Conservation (phyloP, 257 asterid species). For the Solanum rostratum region DNA sequence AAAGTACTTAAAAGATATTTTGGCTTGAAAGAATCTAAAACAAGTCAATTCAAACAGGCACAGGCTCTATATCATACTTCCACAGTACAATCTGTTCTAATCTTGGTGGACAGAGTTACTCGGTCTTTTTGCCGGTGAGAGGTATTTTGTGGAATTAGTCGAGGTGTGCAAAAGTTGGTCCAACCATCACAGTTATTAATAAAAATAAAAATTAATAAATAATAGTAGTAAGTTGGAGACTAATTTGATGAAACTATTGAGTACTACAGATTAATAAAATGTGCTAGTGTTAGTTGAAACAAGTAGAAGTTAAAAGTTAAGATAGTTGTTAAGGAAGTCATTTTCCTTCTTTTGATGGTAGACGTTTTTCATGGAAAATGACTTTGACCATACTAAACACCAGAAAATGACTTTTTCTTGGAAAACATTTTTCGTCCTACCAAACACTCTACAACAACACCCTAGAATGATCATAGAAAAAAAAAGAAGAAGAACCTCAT, state of each 20-base stretch:
- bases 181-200: too few relatives aligned
- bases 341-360: background rate
- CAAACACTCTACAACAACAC: background rate
- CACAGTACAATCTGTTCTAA: too few relatives aligned
- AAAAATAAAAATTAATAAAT: too few relatives aligned
- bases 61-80: too few relatives aligned
- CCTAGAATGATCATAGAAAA: background rate
- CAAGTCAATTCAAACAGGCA: too few relatives aligned
- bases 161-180: too few relatives aligned
- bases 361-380: background rate
- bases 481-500: background rate
- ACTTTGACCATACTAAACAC: background rate
- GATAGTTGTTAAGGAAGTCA: background rate
- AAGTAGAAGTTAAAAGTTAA: background rate
- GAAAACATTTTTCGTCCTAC: background rate
- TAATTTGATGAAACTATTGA: background rate
- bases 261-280: background rate
- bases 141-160: too few relatives aligned
- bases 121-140: too few relatives aligned
- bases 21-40: too few relatives aligned
- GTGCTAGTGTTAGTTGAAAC: background rate
- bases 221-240: background rate
- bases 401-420: background rate
- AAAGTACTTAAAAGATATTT: too few relatives aligned
- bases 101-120: too few relatives aligned